Conservation (phyloP, 2,329 filamentous ascomycete genomes). For the Penicillium janthinellum region DNA sequence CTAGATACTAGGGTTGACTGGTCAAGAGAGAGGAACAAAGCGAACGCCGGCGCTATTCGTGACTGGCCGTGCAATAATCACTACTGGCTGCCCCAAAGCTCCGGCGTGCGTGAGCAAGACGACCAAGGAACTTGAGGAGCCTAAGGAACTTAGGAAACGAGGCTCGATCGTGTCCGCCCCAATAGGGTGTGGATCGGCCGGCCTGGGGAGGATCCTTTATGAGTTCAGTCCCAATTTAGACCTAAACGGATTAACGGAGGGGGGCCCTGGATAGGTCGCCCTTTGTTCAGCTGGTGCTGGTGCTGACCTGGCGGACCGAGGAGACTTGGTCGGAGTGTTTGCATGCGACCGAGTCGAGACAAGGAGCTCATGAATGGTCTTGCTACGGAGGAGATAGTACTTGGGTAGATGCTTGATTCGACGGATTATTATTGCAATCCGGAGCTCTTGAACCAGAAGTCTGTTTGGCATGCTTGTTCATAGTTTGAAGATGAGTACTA, state of each 20-base stretch:
- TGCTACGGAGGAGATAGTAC: background rate
- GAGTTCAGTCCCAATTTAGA: background rate
- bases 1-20: background rate
- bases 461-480: background rate
- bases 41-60: background rate
- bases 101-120: background rate
- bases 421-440: background rate
- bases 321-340: background rate
- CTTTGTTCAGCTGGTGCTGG: slow-evolving; percentile 4
- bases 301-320: slow-evolving; percentile 5
- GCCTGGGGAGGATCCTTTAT: background rate
- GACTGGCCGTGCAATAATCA: background rate
- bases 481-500: background rate
- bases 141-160: slow-evolving; percentile 11
- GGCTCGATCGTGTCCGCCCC: slow-evolving; percentile 22
- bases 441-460: background rate
- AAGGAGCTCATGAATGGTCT: too few species aligned
- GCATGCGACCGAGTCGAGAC: background rate
- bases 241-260: background rate
- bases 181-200: slow-evolving; percentile 29
- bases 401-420: background rate
- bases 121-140: background rate
- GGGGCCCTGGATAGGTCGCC: slow-evolving; percentile 8
- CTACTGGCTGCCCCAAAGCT: background rate
- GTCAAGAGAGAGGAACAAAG: background rate